Evolutionary conservation across 2,329 filamentous ascomycete species (phyloP), one percentile per base, ranked within the genome.

Genomic region (Epichloe sibirici): DNA sequence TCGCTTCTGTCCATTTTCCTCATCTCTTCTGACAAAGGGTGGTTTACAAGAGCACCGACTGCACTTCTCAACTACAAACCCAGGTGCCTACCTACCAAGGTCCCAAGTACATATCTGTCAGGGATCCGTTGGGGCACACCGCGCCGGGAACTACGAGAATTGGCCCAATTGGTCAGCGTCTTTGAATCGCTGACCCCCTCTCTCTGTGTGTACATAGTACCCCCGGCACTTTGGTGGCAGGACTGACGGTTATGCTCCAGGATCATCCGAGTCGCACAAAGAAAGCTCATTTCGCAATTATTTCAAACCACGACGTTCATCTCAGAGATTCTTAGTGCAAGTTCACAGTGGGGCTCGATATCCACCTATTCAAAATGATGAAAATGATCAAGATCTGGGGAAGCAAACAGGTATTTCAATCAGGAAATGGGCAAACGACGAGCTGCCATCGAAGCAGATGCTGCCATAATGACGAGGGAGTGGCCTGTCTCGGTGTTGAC

Each of bases 101-200:
- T 3, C 9, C 23, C 9, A 1, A 3, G 8, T 7, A 21, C 17
- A 21, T 21, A 17, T 38, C 38, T 12, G 13, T 50, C 42, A 35
- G 49, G n/a, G 37, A 51, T 25, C 49, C 37, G 28, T 12, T 37
- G n/a, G 35, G 25, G 42, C 44, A 42, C 25, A n/a, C 44, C 12
- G 17, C 9, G 5, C 31, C 28, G 17, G 35, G n/a, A 35, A 25
- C 42, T 38, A 35, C 13, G 13, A 39, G 9, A 51, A 51, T 51
- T 45, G n/a, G 49, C 34, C 40, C 42, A 45, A 45, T 45, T 51
- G 49, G 49, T 43, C 42, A 44, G 28, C 39, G 28, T 48, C 39
- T 5, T 5, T 13, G 38, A 35, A 42, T 43, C 5, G 25, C 25
- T 21, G 23, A 2, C 37, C 15, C 47, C 23, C 38, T 40, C 21